phyloP scores from a whole-genome alignment of 805 yeast species.

The Saccharomycopsis sp. region DNA sequence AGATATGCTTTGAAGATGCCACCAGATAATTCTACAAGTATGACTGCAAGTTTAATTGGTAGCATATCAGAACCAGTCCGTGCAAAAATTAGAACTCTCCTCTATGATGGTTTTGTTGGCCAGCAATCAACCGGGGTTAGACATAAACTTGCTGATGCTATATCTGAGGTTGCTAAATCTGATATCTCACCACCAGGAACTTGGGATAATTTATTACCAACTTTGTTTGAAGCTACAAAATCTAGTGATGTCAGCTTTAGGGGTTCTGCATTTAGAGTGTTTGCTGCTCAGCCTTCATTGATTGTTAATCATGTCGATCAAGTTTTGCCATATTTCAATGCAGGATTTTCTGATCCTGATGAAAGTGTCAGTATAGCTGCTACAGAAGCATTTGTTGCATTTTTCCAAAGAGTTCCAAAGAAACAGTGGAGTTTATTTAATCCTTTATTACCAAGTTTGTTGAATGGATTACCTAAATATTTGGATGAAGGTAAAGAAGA shows the following conservation, averaged over 20 bases:
- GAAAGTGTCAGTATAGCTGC: slow-evolving; percentile 89
- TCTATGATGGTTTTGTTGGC: slow-evolving; percentile 66
- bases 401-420: slow-evolving; percentile 77
- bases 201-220: slow-evolving; percentile 78
- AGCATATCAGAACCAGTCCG: slow-evolving; percentile 52
- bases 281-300: slow-evolving; percentile 76
- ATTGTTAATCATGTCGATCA: slow-evolving; percentile 49
- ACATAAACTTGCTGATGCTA: slow-evolving; percentile 89
- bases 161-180: slow-evolving; percentile 83
- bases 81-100: slow-evolving; percentile 52
- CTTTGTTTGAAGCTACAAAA: slow-evolving; percentile 59
- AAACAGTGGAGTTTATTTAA: slow-evolving; percentile 70
- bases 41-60: slow-evolving; percentile 69
- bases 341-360: slow-evolving; percentile 71
- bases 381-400: slow-evolving; percentile 86
- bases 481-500: slow-evolving; percentile 70
- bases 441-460: slow-evolving; percentile 72
- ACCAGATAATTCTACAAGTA: slow-evolving; percentile 52
- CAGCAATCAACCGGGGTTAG: slow-evolving; percentile 71
- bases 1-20: slow-evolving; percentile 80
- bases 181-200: slow-evolving; percentile 40
- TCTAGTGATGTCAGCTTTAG: slow-evolving; percentile 56
- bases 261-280: slow-evolving; percentile 86
- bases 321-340: slow-evolving; percentile 61
- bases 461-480: slow-evolving; percentile 82